phyloP scores from a whole-genome alignment of 2,329 filamentous ascomycete species.

The Raffaelea deltoideospora region DNA sequence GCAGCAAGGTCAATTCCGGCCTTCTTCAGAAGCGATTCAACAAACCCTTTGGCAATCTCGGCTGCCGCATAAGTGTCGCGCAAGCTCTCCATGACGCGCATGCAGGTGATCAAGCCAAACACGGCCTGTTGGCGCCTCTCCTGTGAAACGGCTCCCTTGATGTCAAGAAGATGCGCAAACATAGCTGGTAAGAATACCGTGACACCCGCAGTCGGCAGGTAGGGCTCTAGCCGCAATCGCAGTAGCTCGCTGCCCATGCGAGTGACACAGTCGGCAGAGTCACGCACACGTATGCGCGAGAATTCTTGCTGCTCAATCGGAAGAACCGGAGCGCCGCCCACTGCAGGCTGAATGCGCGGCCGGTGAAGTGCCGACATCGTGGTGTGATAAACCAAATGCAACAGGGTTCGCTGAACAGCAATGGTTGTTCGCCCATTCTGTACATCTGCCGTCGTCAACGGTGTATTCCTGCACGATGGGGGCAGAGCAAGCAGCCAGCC shows the following conservation, averaged over 20 bases:
- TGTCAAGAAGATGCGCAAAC: constrained; percentile 84
- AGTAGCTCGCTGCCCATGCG: constrained; percentile 67
- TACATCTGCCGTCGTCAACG: constrained; percentile 36
- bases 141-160: constrained; percentile 73
- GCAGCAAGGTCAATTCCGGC: constrained; percentile 56
- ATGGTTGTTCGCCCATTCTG: constrained; percentile 44
- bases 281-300: constrained; percentile 67
- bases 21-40: constrained; percentile 84
- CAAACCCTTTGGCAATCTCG: constrained; percentile 89
- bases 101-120: constrained; percentile 77
- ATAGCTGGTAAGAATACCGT: constrained; percentile 84
- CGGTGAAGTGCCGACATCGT: constrained; percentile 83
- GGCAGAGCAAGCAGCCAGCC: constrained; percentile 64
- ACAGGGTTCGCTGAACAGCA: constrained; percentile 61
- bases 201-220: constrained; percentile 76
- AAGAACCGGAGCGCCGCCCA: constrained; percentile 35
- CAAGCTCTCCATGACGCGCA: constrained; percentile 77
- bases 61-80: constrained; percentile 84
- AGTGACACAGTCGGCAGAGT: constrained; percentile 75
- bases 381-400: constrained; percentile 90
- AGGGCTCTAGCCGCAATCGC: constrained; percentile 56
- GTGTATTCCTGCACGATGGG: constrained; percentile 52
- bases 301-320: constrained; percentile 57
- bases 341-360: constrained; percentile 73
- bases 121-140: constrained; percentile 58